A percentile compares a stretch with the other conserved stretches of the same genome.
These are phyloP conservation scores for Flammula alnicola DNA, from an alignment of 1,284 basidiomycete genomes.

Conservation along the genomic window DNA sequence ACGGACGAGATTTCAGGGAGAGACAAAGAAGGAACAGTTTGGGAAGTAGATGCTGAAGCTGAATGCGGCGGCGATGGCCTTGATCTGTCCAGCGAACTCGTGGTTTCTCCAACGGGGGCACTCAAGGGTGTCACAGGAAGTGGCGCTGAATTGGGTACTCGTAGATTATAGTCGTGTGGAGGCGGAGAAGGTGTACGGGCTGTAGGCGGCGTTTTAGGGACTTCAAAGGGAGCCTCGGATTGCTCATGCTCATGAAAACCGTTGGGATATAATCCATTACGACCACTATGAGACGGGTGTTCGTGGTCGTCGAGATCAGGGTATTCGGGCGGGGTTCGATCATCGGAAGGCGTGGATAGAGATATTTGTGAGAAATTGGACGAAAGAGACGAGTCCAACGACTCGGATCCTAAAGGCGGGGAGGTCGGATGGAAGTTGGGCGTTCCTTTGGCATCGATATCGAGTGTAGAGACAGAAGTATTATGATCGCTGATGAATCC, in stretches of 20 bases:
- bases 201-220: slow-evolving; percentile 17
- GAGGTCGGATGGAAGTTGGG: no score
- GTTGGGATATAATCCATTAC: background rate
- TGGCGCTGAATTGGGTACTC: background rate
- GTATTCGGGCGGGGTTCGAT: background rate
- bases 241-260: background rate
- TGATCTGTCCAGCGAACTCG: slow-evolving; percentile 1
- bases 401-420: slow-evolving; percentile 23
- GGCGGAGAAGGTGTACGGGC: slow-evolving; percentile 19
- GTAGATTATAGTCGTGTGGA: slow-evolving; percentile 10
- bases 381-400: slow-evolving; percentile 32
- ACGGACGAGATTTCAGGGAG: slow-evolving; percentile 26
- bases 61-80: slow-evolving; percentile 10
- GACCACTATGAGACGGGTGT: slow-evolving; percentile 1
- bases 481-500: slow-evolving; percentile 41
- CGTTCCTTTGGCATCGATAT: slow-evolving; percentile 52
- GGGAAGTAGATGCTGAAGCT: slow-evolving; percentile 1
- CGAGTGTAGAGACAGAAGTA: slow-evolving; percentile 61
- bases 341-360: slow-evolving; percentile 15
- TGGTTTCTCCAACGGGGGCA: no score
- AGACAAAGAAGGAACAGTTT: slow-evolving; percentile 31
- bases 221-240: no score
- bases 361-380: slow-evolving; percentile 39
- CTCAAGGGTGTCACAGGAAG: background rate
- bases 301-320: background rate